phyloP scores from a whole-genome alignment of 352 stramenopile genomes.

The Bremia lactucae region DNA sequence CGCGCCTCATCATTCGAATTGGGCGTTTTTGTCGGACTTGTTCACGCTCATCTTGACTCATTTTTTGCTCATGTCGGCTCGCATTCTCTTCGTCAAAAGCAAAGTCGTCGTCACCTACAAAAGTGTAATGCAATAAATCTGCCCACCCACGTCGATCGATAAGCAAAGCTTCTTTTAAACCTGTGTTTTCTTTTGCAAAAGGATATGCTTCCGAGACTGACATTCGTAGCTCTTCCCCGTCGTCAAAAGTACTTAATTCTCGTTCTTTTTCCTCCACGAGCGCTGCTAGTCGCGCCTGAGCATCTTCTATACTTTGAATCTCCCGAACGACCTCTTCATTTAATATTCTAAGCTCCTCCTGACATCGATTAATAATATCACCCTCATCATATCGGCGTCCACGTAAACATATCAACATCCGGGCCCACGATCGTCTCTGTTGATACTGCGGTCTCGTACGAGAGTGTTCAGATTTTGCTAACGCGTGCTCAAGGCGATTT shows the following conservation, averaged over 20 bases:
- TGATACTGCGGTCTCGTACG: slow-evolving; percentile 35
- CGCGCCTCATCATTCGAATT: slow-evolving; percentile 50
- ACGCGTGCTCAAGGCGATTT: slow-evolving; percentile 36
- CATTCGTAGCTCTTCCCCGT: slow-evolving; percentile 10
- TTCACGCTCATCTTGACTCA: slow-evolving; percentile 42
- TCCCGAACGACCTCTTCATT: slow-evolving; percentile 52
- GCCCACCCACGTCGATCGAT: slow-evolving; percentile 5
- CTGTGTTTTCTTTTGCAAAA: slow-evolving; percentile 4
- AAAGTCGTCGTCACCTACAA: slow-evolving; percentile 14
- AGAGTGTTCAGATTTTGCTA: slow-evolving; percentile 36
- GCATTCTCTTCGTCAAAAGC: slow-evolving; percentile 24
- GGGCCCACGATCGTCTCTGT: slow-evolving; percentile 30
- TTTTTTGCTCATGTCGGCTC: slow-evolving; percentile 23
- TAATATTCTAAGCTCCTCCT: slow-evolving; percentile 39
- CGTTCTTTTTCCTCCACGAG: slow-evolving; percentile 27
- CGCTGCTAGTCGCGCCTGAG: slow-evolving; percentile 36
- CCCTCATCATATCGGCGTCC: slow-evolving; percentile 27
- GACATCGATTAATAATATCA: slow-evolving; percentile 56
- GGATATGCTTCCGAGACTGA: slow-evolving; percentile 5
- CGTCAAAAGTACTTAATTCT: slow-evolving; percentile 14
- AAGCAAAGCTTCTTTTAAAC: slow-evolving; percentile 12
- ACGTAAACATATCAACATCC: slow-evolving; percentile 28
- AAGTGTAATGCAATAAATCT: slow-evolving; percentile 12
- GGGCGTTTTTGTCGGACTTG: slow-evolving; percentile 33
- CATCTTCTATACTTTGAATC: slow-evolving; percentile 48